Evolutionary conservation across 306 rosid genomes (phyloP).

Genomic region (Casuarina cunninghamiana): DNA sequence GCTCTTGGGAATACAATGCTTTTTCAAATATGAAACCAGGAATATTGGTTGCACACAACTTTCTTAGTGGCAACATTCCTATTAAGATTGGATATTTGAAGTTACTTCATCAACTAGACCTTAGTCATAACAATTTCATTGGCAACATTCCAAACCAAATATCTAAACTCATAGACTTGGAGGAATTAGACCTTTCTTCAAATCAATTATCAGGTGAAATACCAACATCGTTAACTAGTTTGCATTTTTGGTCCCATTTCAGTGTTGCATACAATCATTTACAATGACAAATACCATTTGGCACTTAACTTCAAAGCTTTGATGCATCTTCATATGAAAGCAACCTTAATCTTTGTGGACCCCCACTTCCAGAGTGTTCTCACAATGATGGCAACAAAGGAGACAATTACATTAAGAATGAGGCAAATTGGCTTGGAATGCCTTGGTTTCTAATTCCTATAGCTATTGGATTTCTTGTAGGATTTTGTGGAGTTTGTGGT

Average conservation of each 20-base stretch:
- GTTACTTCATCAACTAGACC: not conserved
- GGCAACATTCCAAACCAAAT: constrained; percentile 15
- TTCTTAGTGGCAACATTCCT: not conserved
- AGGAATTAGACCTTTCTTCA: not conserved
- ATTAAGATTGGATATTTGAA: constrained; percentile 8
- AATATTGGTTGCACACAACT: not conserved
- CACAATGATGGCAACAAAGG: not conserved
- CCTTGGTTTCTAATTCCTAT: not conserved
- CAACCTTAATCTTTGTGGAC: not conserved
- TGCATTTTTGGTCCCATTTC: not conserved
- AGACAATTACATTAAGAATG: not conserved
- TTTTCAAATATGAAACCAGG: not conserved
- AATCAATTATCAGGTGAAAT: constrained; percentile 10
- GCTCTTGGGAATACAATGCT: not conserved
- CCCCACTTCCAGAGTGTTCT: constrained; percentile 7
- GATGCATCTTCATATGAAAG: not conserved
- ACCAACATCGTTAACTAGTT: not conserved
- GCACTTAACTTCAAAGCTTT: no score
- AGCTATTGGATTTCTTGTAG: constrained; percentile 2
- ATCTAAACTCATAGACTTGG: constrained; percentile 8
- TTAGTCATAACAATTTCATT: not conserved
- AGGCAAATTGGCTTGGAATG: not conserved
- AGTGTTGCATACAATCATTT: constrained; percentile 7
- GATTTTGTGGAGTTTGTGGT: constrained; percentile 18
- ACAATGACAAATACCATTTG: no score